Evolutionary conservation across 192 early-diverging fungal genomes (phyloP).

Genomic region (Gryganskiella cystojenkinii): DNA sequence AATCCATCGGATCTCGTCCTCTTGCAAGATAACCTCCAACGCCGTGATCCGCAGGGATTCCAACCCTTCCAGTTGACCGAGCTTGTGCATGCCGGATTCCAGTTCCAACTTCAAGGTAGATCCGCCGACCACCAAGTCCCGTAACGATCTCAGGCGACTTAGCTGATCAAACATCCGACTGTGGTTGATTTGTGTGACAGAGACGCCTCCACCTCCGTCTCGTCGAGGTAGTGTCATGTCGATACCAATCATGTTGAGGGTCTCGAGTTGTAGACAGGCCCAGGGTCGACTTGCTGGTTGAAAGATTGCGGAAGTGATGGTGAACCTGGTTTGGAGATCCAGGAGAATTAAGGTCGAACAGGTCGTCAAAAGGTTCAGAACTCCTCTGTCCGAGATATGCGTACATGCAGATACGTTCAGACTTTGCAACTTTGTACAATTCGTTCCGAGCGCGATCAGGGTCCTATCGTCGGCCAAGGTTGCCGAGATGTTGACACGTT

Average conservation of each 20-base stretch:
- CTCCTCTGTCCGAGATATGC: slow-evolving; percentile 21
- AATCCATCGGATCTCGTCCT: slow-evolving; percentile 51
- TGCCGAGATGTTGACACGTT: slow-evolving; percentile 34
- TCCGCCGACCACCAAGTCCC: slow-evolving; percentile 39
- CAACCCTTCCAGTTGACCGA: slow-evolving; percentile 22
- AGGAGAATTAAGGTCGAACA: slow-evolving; percentile 13
- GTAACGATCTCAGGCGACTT: slow-evolving; percentile 27
- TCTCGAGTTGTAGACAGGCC: slow-evolving; percentile 29
- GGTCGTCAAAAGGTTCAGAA: slow-evolving; percentile 8
- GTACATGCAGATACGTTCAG: slow-evolving; percentile 34
- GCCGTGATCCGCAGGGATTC: slow-evolving; percentile 30
- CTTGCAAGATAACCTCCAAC: slow-evolving; percentile 21
- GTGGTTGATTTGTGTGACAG: slow-evolving; percentile 15
- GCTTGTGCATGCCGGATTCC: slow-evolving; percentile 21
- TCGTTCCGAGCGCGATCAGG: slow-evolving; percentile 10
- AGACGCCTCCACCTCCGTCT: neutral
- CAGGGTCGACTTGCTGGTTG: slow-evolving; percentile 8
- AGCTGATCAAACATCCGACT: slow-evolving; percentile 37
- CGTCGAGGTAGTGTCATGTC: slow-evolving; percentile 25
- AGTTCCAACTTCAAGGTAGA: slow-evolving; percentile 20
- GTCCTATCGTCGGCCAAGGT: slow-evolving; percentile 20
- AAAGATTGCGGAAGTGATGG: slow-evolving; percentile 28
- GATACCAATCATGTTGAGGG: slow-evolving; percentile 32
- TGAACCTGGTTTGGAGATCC: slow-evolving; percentile 20
- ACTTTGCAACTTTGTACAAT: slow-evolving; percentile 23